These are phyloP conservation scores for Chlamydomonas schloesseri DNA, from an alignment of 139 green algal species.

Conservation along the genomic window DNA sequence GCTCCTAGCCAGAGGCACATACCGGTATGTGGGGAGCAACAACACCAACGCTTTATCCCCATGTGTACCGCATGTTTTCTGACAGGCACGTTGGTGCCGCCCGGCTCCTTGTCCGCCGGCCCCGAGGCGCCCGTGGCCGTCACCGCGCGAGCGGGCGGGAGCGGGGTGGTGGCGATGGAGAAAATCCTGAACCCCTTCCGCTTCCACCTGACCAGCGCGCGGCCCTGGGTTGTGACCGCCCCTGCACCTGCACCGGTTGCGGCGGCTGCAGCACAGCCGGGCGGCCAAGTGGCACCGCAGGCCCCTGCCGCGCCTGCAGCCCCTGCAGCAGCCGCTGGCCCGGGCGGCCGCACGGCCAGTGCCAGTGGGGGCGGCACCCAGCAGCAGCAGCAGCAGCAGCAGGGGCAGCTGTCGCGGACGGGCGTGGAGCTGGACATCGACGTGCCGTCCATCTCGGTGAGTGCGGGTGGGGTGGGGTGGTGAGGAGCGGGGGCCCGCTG, in stretches of 20 bases:
- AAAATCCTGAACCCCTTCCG: constrained; percentile 40
- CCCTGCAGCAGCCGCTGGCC: background rate
- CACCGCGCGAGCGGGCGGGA: no score
- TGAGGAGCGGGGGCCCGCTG: no score
- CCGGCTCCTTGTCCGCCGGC: no score
- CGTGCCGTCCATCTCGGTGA: constrained; percentile 46
- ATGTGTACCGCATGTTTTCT: no score
- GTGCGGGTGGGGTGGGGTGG: no score
- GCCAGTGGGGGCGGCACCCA: background rate
- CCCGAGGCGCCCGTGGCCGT: no score
- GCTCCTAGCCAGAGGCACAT: no score
- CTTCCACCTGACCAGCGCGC: background rate
- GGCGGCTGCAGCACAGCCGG: no score
- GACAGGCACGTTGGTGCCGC: background rate
- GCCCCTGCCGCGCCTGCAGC: background rate
- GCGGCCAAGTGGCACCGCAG: no score
- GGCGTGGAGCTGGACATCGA: constrained; percentile 49
- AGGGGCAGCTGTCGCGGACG: background rate
- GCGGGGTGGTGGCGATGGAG: background rate
- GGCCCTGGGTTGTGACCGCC: background rate
- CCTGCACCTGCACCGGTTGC: background rate
- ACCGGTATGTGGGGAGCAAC: no score
- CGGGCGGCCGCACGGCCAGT: background rate
- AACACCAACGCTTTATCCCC: no score
- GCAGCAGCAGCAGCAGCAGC: no score